Evolutionary conservation across 495 filamentous ascomycete species (phyloP).

Genomic region (Penicillium fimorum): DNA sequence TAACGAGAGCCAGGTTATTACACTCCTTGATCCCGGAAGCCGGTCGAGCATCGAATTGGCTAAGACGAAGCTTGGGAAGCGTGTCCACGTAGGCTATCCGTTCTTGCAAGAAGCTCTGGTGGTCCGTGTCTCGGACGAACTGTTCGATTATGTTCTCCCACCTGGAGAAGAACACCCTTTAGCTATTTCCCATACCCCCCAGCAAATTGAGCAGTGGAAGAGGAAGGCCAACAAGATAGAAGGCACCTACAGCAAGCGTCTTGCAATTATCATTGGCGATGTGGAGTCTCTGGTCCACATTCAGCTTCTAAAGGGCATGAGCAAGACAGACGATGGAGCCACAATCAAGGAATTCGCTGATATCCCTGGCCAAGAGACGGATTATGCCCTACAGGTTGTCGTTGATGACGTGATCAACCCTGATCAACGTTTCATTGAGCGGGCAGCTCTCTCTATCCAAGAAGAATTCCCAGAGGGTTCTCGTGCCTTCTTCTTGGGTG

Average conservation of each 20-base stretch:
- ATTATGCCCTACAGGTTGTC: slow-evolving; percentile 85
- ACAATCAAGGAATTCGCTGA: slow-evolving; percentile 90
- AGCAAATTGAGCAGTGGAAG: slow-evolving; percentile 77
- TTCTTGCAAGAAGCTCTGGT: slow-evolving; percentile 94
- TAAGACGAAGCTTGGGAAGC: slow-evolving; percentile 75
- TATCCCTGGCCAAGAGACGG: slow-evolving; percentile 85
- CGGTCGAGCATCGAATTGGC: slow-evolving; percentile 69
- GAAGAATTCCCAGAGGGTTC: slow-evolving; percentile 86
- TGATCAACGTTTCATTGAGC: slow-evolving; percentile 90
- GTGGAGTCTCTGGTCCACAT: slow-evolving; percentile 91
- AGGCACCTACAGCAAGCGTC: slow-evolving; percentile 78
- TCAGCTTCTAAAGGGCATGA: slow-evolving; percentile 85
- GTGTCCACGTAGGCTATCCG: slow-evolving; percentile 91
- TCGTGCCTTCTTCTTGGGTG: slow-evolving; percentile 92
- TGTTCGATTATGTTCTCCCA: slow-evolving; percentile 83
- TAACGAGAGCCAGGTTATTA: slow-evolving; percentile 95
- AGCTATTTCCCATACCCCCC: slow-evolving; percentile 66
- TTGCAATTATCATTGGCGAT: slow-evolving; percentile 81
- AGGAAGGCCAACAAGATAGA: slow-evolving; percentile 85
- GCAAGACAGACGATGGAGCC: slow-evolving; percentile 86
- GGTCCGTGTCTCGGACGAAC: slow-evolving; percentile 82
- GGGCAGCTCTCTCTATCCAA: slow-evolving; percentile 77
- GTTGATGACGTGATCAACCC: slow-evolving; percentile 90
- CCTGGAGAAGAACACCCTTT: slow-evolving; percentile 59
- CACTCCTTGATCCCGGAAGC: slow-evolving; percentile 68